Evolutionary conservation across 176 grass and related monocot species (phyloP), one percentile per base, ranked within the genome.

Genomic region (Aegilops longissima): DNA sequence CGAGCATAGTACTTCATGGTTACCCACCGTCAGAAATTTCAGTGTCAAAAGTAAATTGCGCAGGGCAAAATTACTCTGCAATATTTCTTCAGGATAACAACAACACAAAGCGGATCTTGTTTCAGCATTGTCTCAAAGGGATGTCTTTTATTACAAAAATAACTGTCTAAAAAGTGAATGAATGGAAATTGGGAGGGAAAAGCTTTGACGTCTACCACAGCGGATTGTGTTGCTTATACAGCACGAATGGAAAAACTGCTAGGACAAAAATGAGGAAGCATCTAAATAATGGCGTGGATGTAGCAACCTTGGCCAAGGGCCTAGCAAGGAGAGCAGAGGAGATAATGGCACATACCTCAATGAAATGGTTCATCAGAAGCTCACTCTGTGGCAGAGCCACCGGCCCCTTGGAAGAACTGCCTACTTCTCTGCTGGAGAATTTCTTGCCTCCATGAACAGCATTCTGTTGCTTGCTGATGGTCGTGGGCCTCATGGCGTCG

Each of bases 301-400:
- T 63, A 70, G 78, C 63, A 18, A 51, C 70, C 83, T 51, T 90
- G 47, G 70, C 33, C 77, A 88, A 72, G 17, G 82, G 70, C 39
- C 81, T 85, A 64, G 51, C 69, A 81, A 84, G 31, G 11, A 62
- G 18, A 69, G 81, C 30, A 44, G 77, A 81, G 77, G 75, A 71
- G 70, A 66, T 20, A 18, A 54, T 35, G 62, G 25, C 77, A 82
- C 90, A 81, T 72, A 91, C 86, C 86, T 88, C 90, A 11, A 88
- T 85, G 52, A 91, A 88, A 27, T 88, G 85, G 82, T 82, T 78
- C 77, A 85, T 81, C 69, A 91, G 69, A 52, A 87, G 81, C 67
- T 87, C 85, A 14, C 61, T 58, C 35, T 61, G 76, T 6, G 45
- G 66, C 79, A 24, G 17, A 24, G 62, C 1, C 69, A 52, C 11